Percentiles rank a stretch among this genome's conserved stretches.
Conservation (phyloP, 2,329 filamentous ascomycete genomes). For the Botrytis elliptica region DNA sequence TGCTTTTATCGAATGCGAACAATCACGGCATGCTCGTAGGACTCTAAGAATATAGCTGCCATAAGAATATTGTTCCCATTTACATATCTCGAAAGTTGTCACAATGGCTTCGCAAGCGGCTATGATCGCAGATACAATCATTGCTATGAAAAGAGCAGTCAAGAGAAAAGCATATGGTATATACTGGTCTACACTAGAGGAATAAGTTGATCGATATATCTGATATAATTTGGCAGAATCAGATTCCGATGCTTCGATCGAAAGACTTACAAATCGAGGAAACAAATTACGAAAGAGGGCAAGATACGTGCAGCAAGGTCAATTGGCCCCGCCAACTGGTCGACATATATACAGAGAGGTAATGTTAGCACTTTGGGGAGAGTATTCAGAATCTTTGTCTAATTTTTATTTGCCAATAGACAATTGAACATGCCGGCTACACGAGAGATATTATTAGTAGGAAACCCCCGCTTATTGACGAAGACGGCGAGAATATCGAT, state of each 20-base stretch:
- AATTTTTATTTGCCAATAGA: conserved; percentile 45
- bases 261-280: conserved; percentile 69
- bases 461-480: conserved; percentile 71
- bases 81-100: conserved; percentile 16
- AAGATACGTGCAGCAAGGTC: conserved; percentile 67
- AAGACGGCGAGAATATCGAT: conserved; percentile 75
- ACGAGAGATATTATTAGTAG: conserved; percentile 69
- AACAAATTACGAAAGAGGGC: conserved; percentile 77
- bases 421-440: conserved; percentile 72
- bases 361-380: conserved; percentile 31
- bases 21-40: conserved; percentile 10
- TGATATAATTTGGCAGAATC: conserved; percentile 54
- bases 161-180: conserved; percentile 63
- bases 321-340: conserved; percentile 64
- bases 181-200: conserved; percentile 25
- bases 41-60: neutral
- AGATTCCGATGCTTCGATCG: conserved; percentile 73
- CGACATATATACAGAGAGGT: conserved; percentile 72
- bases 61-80: neutral
- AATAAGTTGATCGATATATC: conserved; percentile 28
- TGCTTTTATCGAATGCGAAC: conserved; percentile 14
- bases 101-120: conserved; percentile 58
- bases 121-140: conserved; percentile 64
- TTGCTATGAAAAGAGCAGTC: conserved; percentile 65
- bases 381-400: neutral